A percentile compares a stretch with the other conserved stretches of the same genome.
phyloP scores from a whole-genome alignment of 495 filamentous ascomycete species.

The Podospora tetraspora region DNA sequence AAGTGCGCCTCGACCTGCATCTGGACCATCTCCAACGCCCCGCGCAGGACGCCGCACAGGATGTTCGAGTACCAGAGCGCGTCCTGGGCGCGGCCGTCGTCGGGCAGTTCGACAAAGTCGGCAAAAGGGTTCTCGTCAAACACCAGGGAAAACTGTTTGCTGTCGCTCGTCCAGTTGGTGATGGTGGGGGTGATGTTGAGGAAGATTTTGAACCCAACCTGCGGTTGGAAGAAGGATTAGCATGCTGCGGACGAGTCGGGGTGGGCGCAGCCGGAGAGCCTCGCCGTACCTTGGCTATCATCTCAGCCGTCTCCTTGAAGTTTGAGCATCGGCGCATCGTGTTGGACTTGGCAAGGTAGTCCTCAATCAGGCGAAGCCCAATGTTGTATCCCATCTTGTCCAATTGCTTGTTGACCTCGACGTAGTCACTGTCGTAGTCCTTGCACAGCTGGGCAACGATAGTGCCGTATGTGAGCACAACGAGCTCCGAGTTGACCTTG shows the following conservation, averaged over 20 bases:
- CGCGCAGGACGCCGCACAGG: conserved; percentile 84
- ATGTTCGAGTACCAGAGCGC: conserved; percentile 99
- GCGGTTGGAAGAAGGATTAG: background rate
- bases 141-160: conserved; percentile 89
- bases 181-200: conserved; percentile 94
- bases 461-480: conserved; percentile 95
- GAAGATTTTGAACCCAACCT: conserved; percentile 99
- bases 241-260: background rate
- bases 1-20: conserved; percentile 99
- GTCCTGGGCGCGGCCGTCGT: conserved; percentile 92
- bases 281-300: conserved; percentile 78
- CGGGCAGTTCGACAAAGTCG: conserved; percentile 94
- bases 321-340: conserved; percentile 78
- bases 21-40: conserved; percentile 96
- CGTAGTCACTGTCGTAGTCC: conserved; percentile 89
- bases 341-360: conserved; percentile 92
- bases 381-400: conserved; percentile 99
- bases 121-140: conserved; percentile 97
- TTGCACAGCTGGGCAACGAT: conserved; percentile 95
- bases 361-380: conserved; percentile 90
- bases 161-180: conserved; percentile 92
- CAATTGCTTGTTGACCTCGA: conserved; percentile 91
- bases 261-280: background rate
- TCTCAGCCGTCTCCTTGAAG: conserved; percentile 92
- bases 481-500: conserved; percentile 83